Conservation (phyloP, 1,139 yeast genomes). For the Pichia sorboxylosa region DNA sequence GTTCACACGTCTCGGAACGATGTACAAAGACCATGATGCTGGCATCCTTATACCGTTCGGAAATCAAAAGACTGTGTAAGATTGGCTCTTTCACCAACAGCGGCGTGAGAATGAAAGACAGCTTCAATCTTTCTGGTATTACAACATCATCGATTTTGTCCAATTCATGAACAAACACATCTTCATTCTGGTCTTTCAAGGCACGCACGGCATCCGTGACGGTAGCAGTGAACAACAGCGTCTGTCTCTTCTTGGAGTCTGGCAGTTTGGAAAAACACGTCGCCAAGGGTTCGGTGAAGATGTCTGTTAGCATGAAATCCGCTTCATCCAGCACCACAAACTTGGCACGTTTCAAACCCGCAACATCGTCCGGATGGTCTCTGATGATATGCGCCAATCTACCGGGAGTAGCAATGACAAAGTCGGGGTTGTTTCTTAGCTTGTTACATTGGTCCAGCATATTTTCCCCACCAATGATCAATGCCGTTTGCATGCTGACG, state of each 20-base stretch:
- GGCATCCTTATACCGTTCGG: conserved; percentile 49
- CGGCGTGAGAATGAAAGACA: conserved; percentile 52
- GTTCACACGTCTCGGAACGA: conserved; percentile 81
- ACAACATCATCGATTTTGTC: conserved; percentile 61
- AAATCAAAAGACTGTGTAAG: conserved; percentile 53
- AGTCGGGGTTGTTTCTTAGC: conserved; percentile 78
- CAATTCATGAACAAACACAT: conserved; percentile 73
- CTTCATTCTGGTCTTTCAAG: conserved; percentile 55
- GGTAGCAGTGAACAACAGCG: conserved; percentile 88
- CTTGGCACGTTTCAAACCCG: conserved; percentile 66
- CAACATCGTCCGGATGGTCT: conserved; percentile 81
- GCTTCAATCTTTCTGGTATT: conserved; percentile 60
- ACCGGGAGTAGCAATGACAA: conserved; percentile 96
- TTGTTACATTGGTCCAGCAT: conserved; percentile 77
- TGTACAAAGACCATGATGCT: conserved; percentile 85
- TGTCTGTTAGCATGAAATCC: conserved; percentile 73
- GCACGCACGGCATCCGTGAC: conserved; percentile 86
- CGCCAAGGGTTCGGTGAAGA: conserved; percentile 70
- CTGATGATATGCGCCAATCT: conserved; percentile 81
- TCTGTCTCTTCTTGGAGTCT: conserved; percentile 61
- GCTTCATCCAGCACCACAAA: conserved; percentile 93
- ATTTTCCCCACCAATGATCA: conserved; percentile 92
- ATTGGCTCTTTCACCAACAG: conserved; percentile 87
- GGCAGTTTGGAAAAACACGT: conserved; percentile 68
- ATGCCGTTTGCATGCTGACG: conserved; percentile 70